These are phyloP conservation scores for Blastobotrys apis DNA, from an alignment of 1,139 yeast species.

Conservation along the genomic window DNA sequence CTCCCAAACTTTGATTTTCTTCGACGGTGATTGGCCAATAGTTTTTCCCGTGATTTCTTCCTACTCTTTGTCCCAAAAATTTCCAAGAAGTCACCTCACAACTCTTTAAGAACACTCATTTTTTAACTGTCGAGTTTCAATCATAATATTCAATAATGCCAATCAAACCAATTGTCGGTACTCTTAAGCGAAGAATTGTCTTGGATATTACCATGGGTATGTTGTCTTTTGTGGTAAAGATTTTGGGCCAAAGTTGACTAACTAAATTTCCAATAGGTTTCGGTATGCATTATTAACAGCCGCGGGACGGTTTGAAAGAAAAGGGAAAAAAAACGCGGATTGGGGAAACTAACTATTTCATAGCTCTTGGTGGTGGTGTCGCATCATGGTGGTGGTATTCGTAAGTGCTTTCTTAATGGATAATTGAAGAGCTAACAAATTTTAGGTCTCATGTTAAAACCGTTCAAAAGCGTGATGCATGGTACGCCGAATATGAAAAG, in stretches of 20 bases:
- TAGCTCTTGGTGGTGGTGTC: slow-evolving; percentile 47
- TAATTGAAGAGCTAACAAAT: not conserved
- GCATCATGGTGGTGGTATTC: slow-evolving; percentile 69
- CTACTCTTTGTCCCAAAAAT: slow-evolving; percentile 8
- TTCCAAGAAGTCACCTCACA: not conserved
- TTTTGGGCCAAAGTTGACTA: not conserved
- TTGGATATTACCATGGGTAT: slow-evolving; percentile 71
- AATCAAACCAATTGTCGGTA: slow-evolving; percentile 85
- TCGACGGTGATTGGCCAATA: slow-evolving; percentile 20
- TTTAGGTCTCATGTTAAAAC: too few relatives aligned
- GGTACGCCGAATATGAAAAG: slow-evolving; percentile 74
- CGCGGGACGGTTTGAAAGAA: not conserved
- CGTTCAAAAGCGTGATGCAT: slow-evolving; percentile 75
- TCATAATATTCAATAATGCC: slow-evolving; percentile 10
- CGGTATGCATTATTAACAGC: slow-evolving; percentile 11
- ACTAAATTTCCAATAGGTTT: slow-evolving; percentile 10
- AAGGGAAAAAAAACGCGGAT: not conserved
- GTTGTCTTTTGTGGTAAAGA: slow-evolving; percentile 10
- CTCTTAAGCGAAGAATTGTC: slow-evolving; percentile 75
- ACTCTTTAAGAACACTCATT: not conserved
- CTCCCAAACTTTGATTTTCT: not conserved
- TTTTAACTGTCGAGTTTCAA: slow-evolving; percentile 7
- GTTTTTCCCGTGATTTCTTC: not conserved
- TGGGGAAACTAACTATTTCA: slow-evolving; percentile 1
- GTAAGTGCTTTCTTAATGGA: slow-evolving; percentile 9